phyloP scores from a whole-genome alignment of 352 stramenopile genomes.

The Phytophthora vignae region DNA sequence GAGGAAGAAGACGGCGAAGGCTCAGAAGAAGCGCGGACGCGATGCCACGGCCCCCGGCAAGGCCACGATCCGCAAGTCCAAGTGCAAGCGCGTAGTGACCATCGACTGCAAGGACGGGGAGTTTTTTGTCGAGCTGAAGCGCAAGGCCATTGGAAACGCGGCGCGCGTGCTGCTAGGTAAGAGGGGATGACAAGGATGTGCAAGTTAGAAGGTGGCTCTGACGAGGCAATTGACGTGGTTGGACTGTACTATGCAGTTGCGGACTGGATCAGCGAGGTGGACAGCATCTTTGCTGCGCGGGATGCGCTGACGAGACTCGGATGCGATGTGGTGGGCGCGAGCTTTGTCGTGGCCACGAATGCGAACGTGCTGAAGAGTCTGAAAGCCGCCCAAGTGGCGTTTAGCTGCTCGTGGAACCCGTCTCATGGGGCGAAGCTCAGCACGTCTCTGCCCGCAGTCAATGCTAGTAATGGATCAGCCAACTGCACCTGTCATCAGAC shows the following conservation, averaged over 20 bases:
- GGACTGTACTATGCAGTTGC: constrained; percentile 26
- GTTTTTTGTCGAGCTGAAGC: constrained; percentile 42
- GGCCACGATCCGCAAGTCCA: constrained; percentile 10
- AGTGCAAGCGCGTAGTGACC: constrained; percentile 38
- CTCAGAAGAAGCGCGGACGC: constrained; percentile 8
- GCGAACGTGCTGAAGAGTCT: constrained; percentile 45
- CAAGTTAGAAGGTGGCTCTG: too few species aligned
- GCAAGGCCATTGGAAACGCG: constrained; percentile 26
- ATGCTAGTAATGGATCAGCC: neutral
- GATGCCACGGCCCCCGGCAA: constrained; percentile 16
- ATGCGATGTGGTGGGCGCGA: constrained; percentile 58
- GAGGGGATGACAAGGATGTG: neutral
- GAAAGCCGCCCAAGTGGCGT: constrained; percentile 44
- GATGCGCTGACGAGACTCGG: constrained; percentile 51
- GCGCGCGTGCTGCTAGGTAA: constrained; percentile 45
- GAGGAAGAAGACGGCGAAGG: constrained; percentile 12
- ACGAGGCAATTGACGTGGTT: too few species aligned
- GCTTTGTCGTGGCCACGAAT: constrained; percentile 56
- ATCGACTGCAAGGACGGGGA: constrained; percentile 35
- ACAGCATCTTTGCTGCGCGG: constrained; percentile 51
- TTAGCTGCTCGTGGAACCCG: constrained; percentile 62
- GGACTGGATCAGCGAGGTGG: constrained; percentile 65
- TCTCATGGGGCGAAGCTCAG: constrained; percentile 41
- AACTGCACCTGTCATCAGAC: constrained; percentile 19
- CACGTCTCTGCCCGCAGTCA: constrained; percentile 1